phyloP scores from a whole-genome alignment of 495 filamentous ascomycete species.

The Neurospora sublineolata region DNA sequence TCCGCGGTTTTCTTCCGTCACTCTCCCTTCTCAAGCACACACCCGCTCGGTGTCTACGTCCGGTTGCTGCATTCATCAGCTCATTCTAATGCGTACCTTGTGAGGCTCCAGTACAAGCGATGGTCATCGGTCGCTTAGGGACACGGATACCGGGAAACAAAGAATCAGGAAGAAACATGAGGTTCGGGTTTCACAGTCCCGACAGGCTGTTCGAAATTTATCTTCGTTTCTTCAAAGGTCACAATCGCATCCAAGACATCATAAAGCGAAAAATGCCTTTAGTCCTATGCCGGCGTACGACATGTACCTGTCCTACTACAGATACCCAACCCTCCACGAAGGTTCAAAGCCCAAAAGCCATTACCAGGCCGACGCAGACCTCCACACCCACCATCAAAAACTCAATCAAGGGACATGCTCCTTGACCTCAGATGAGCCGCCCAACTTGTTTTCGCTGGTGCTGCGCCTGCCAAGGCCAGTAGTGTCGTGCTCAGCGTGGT shows the following conservation, averaged over 20 bases:
- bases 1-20: neutral
- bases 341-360: neutral
- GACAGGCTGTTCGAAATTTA: neutral
- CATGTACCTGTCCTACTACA: neutral
- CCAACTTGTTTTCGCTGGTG: neutral
- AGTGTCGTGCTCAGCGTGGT: constrained; percentile 3
- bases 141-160: neutral
- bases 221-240: neutral
- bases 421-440: constrained; percentile 1
- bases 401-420: constrained; percentile 3
- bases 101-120: neutral
- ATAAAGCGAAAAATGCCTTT: neutral
- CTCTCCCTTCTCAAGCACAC: neutral
- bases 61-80: neutral
- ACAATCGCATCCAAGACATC: neutral
- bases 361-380: neutral
- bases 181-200: neutral
- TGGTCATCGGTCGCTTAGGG: neutral
- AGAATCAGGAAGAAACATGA: neutral
- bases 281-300: neutral
- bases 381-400: neutral
- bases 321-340: neutral
- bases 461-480: neutral
- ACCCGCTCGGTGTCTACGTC: neutral
- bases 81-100: neutral